Base-by-base conservation (phyloP, 106 monocot species). In the Dendrobium huoshanense region DNA sequence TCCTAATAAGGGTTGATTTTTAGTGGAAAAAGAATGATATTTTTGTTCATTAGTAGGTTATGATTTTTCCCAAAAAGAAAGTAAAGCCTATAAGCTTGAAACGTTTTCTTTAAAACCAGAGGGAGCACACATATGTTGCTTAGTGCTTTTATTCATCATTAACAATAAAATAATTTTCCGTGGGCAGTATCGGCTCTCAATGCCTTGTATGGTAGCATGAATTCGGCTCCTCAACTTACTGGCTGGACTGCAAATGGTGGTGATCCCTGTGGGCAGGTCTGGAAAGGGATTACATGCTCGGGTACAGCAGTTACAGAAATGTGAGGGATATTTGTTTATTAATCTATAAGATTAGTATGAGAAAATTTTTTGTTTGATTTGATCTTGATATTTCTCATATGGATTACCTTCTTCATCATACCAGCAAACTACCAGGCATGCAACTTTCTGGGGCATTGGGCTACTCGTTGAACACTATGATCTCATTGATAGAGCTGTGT, bases 271-370 rank as follows among this genome's bases (percentile, higher is more conserved):
- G 87, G 88, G 15, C 70, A 90, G 75, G 79, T 89, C 42, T 92
- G 92, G 92, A 84, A 79, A 49, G 92, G 92, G 20, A 61, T 92
- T 29, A 86, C 82, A 47, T 92, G 92, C 78, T 92, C 89, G 42
- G 88, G 84, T 29, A 86, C 88, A 78, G 64, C 84, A 16, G 89
- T 92, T 74, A 92, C 89, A 44, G 51, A 73, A 75, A 92, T 92
- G 92, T 92, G 79, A 82, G 84, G 0, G n/a, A 78, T 80, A 11
- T 51, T 24, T 55, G 20, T 29, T 45, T 18, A 41, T 73, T 16
- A 40, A 73, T 41, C 13, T 40, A 64, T 25, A 65, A 65, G 64
- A 24, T 65, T 25, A 65, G 7, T 25, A 65, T 65, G 64, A 65
- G 64, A n/a, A 25, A 65, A n/a, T 24, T 58, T 58, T 25, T 5